Conservation (phyloP, 306 rosid genomes). For the Morella rubra region DNA sequence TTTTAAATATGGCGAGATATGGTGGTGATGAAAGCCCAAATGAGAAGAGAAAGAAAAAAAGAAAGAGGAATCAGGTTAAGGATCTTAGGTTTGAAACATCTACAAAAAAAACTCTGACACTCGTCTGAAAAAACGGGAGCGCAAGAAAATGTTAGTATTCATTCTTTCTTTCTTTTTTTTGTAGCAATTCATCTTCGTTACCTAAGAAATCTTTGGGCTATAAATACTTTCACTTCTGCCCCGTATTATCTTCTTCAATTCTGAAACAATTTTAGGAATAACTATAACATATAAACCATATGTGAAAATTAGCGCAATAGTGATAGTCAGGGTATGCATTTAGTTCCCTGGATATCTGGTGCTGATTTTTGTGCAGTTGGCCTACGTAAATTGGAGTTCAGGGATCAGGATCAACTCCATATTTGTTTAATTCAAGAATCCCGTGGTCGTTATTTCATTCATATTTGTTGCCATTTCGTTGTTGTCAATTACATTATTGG, state of each 20-base stretch:
- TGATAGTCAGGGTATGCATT: neutral
- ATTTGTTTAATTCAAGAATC: neutral
- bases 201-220: neutral
- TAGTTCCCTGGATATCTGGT: neutral
- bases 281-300: constrained; percentile 5
- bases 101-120: constrained; percentile 40
- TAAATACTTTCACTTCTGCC: neutral
- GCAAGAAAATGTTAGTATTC: constrained; percentile 67
- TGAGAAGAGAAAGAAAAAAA: constrained; percentile 72
- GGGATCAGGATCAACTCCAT: neutral
- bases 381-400: neutral
- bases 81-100: constrained; percentile 73
- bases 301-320: neutral
- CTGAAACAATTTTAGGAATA: neutral
- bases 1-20: too few relatives aligned
- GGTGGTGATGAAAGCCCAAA: constrained; percentile 25
- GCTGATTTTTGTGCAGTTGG: neutral
- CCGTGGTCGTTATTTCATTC: neutral
- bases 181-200: neutral
- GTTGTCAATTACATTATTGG: neutral
- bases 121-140: constrained; percentile 56
- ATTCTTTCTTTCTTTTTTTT: neutral
- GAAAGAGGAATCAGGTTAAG: constrained; percentile 68
- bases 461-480: neutral
- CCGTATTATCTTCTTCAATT: neutral